Evolutionary conservation across 2,329 filamentous ascomycete species (phyloP), one percentile per base, ranked within the genome.

Genomic region (Colletotrichum coccodes): DNA sequence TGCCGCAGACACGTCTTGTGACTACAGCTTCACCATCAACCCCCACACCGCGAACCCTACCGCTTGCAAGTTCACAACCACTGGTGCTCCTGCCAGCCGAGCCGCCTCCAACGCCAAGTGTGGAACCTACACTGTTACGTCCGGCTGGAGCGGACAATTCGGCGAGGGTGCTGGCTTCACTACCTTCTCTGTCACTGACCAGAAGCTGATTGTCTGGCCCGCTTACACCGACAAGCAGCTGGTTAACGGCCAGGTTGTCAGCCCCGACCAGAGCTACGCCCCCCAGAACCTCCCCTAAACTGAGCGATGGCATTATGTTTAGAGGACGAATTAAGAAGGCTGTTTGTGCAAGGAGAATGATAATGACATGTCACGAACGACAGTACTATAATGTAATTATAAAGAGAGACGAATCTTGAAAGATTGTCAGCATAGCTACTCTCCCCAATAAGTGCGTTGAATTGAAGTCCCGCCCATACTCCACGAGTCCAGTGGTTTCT

Each of bases 81-180:
- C 80, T 71, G 76, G 77, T 44, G 77, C 84, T 71, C 72, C 75
- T 65, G 76, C 78, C 71, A 79, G 80, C 64, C 73, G 78, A 66
- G 78, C 79, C 68, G 79, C 77, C 74, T 81, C 80, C 54, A 81
- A 80, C 21, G 71, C 75, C 66, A 79, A 71, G 57, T 89, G 85
- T 79, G 86, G 86, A 44, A 74, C 73, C 66, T 89, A 81, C 80
- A 85, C 81, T 70, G 73, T 89, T 74, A 85, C 84, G 58, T 83
- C 83, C 2, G 84, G 85, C 79, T 89, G 86, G 86, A 86, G 82
- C 75, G 86, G 81, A 74, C 82, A 87, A 73, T 89, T 89, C 71
- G 87, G 86, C 57, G 65, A 77, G 14, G 83, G 76, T 70, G 79
- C 84, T 30, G 87, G 85, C 71, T 89, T 88, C 80, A 88, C 86